Percentiles rank a stretch among this genome's conserved stretches.
Conservation (phyloP, 768 basidiomycete genomes). For the Mycena floridula region DNA sequence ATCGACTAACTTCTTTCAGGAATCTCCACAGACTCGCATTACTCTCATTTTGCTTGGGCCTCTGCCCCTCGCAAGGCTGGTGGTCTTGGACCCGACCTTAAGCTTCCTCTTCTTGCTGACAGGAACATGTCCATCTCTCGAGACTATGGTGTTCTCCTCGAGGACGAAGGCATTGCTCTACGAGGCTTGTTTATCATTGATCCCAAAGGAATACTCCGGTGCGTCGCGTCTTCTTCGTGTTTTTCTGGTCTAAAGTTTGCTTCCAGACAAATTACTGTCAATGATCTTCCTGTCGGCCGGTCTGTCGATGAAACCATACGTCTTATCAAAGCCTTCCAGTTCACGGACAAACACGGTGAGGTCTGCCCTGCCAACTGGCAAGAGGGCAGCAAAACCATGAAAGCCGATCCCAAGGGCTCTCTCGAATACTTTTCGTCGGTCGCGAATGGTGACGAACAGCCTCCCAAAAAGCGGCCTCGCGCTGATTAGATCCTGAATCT, state of each 20-base stretch:
- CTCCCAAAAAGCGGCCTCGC: constrained; percentile 54
- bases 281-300: constrained; percentile 92
- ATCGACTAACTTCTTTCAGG: constrained; percentile 25
- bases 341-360: constrained; percentile 83
- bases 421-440: constrained; percentile 14
- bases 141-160: constrained; percentile 84
- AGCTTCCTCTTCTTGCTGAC: constrained; percentile 80
- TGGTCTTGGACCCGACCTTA: constrained; percentile 84
- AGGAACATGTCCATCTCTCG: constrained; percentile 72
- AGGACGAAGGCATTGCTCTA: constrained; percentile 83
- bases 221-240: constrained; percentile 11
- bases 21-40: constrained; percentile 88
- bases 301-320: constrained; percentile 91
- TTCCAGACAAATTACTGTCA: constrained; percentile 74
- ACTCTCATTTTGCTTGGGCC: constrained; percentile 84
- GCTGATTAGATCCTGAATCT: constrained; percentile 37
- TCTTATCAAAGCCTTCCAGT: constrained; percentile 91
- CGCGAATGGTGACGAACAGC: constrained; percentile 26
- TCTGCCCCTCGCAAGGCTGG: constrained; percentile 77
- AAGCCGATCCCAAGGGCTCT: constrained; percentile 39
- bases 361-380: constrained; percentile 92
- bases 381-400: constrained; percentile 77
- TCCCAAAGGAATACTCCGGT: constrained; percentile 73
- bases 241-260: not conserved
- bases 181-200: constrained; percentile 87